Base-by-base conservation (phyloP, 257 asterid genomes). In the Ligustrum vulgare region DNA sequence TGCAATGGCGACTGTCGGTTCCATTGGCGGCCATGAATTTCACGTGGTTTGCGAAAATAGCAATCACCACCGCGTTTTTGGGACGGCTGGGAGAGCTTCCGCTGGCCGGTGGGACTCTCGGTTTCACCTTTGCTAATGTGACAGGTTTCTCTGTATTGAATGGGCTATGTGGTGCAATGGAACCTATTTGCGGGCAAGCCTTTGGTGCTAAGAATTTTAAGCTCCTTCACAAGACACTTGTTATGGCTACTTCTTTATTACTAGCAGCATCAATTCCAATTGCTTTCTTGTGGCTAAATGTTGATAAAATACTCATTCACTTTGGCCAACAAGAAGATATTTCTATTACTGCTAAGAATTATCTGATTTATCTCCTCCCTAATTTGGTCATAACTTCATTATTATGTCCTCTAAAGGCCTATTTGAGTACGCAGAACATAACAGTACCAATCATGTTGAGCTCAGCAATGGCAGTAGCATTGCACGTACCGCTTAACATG, bases 121-220 rank as follows among this genome's bases (percentile, higher is more conserved):
- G 91, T 1, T 80, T 91, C 88, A 91, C 97, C 69, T 85, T 93
- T 18, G 91, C 91, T 0, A 93, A 91, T 70, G 97, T 93, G 34
- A 93, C 96, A 0, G 98, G 97, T 0, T 93, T 87, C 37, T 88
- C 99, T 5, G 81, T 91, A 47, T 69, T 95, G 76, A 95, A 78
- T 72, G 98, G 97, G 0, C 90, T 94, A 9, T 82, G 85, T 69
- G 89, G 75, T n/a, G 97, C 96, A 28, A 89, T 94, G 96, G 98
- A 89, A 73, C 99, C 97, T 5, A 87, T 94, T n/a, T 91, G 97
- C 75, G 98, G 99, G 54, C 99, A 92, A 63, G 99, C 98, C 1
- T 89, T 80, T 39, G 99, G 99, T 1, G 96, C 96, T 70, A 87
- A 82, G 75, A 92, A 94, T 65, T 85, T 82, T 34, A 89, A 83